phyloP scores from a whole-genome alignment of 1,139 yeast genomes.

The Scheffersomyces segobiensis region DNA sequence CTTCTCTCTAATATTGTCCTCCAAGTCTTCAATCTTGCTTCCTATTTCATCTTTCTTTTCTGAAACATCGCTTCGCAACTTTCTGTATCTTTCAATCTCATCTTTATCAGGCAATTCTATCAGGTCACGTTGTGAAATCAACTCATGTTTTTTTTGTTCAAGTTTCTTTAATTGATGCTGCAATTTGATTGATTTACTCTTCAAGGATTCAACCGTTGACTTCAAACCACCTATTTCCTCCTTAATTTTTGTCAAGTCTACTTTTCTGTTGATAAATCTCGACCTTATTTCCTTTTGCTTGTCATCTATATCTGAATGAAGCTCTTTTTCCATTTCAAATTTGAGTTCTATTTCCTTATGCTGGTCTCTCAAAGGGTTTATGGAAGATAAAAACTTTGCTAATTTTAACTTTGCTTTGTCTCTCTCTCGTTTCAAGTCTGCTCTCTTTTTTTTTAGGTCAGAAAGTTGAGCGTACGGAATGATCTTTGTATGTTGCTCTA shows the following conservation, averaged over 20 bases:
- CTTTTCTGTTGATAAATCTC: slow-evolving; percentile 9
- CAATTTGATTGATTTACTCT: slow-evolving; percentile 23
- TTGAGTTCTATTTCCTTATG: slow-evolving; percentile 7
- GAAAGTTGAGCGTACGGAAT: slow-evolving; percentile 64
- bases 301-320: slow-evolving; percentile 4
- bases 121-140: slow-evolving; percentile 12
- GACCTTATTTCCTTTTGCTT: slow-evolving; percentile 4
- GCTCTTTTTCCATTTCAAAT: slow-evolving; percentile 9
- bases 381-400: slow-evolving; percentile 26
- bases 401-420: slow-evolving; percentile 38
- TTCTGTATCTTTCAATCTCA: slow-evolving; percentile 14
- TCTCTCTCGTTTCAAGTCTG: slow-evolving; percentile 40
- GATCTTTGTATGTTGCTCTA: slow-evolving; percentile 50
- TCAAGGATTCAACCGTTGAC: slow-evolving; percentile 16
- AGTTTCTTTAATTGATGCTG: slow-evolving; percentile 22
- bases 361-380: slow-evolving; percentile 32
- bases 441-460: slow-evolving; percentile 49
- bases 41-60: slow-evolving; percentile 6
- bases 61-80: slow-evolving; percentile 12
- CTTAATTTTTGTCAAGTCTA: slow-evolving; percentile 15
- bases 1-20: slow-evolving; percentile 7
- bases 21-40: slow-evolving; percentile 7
- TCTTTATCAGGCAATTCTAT: slow-evolving; percentile 18
- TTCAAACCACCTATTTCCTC: slow-evolving; percentile 20
- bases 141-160: slow-evolving; percentile 14